Evolutionary conservation across 495 filamentous ascomycete genomes (phyloP).

Genomic region (Neurospora sp.): DNA sequence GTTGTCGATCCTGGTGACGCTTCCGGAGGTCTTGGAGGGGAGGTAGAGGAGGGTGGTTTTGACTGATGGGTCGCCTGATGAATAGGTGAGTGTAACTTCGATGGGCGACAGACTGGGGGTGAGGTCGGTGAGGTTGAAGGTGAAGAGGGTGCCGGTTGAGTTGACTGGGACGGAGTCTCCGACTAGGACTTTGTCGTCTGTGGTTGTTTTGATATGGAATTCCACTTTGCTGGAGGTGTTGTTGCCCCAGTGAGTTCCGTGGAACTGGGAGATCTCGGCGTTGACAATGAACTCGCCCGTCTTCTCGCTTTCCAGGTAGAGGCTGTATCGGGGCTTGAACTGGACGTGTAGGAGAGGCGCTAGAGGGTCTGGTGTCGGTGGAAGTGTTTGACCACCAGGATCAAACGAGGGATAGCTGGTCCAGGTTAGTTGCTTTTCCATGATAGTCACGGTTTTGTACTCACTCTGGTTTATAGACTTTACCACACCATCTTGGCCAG

Average conservation of each 20-base stretch:
- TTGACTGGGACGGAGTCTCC: conserved; percentile 32
- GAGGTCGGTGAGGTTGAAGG: conserved; percentile 38
- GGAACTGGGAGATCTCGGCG: conserved; percentile 42
- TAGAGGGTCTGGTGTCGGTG: conserved; percentile 31
- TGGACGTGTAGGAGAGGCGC: conserved; percentile 43
- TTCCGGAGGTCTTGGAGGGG: conserved; percentile 47
- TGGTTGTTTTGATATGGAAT: conserved; percentile 26
- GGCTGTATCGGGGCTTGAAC: conserved; percentile 47
- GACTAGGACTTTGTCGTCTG: conserved; percentile 25
- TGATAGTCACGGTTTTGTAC: background rate
- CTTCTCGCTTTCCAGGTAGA: conserved; percentile 48
- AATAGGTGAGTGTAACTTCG: conserved; percentile 24
- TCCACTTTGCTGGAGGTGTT: conserved; percentile 21
- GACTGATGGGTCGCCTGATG: conserved; percentile 15
- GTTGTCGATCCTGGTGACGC: conserved; percentile 52
- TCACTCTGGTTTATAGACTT: conserved; percentile 44
- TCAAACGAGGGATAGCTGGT: conserved; percentile 44
- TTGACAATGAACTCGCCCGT: conserved; percentile 50
- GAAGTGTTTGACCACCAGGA: conserved; percentile 47
- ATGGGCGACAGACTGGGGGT: conserved; percentile 37
- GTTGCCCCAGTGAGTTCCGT: conserved; percentile 32
- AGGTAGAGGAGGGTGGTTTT: conserved; percentile 42
- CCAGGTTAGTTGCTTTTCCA: background rate
- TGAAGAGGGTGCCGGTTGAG: conserved; percentile 34
- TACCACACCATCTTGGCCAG: conserved; percentile 49